A percentile compares a stretch with the other conserved stretches of the same genome.
Conservation (phyloP, 768 basidiomycete genomes). For the Phylloporus rhodoxanthus region DNA sequence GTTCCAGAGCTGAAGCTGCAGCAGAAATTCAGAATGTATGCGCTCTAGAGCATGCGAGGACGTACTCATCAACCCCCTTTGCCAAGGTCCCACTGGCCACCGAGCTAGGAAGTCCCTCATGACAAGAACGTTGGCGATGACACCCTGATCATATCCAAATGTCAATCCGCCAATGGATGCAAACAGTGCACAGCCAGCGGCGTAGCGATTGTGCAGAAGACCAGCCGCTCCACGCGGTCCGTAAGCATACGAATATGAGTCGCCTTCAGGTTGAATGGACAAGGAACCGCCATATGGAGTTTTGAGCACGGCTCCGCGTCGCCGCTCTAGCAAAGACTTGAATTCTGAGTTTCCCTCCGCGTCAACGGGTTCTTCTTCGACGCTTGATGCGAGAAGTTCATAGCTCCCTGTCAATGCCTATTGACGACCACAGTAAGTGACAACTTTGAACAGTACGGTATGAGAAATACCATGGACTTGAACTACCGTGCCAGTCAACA, state of each 20-base stretch:
- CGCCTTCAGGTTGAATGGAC: conserved; percentile 15
- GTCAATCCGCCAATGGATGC: conserved; percentile 73
- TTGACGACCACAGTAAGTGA: background rate
- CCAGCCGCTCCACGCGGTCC: conserved; percentile 67
- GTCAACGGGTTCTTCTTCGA: conserved; percentile 8
- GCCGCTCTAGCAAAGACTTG: conserved; percentile 15
- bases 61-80: conserved; percentile 76
- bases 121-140: conserved; percentile 80
- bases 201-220: conserved; percentile 58
- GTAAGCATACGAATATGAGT: conserved; percentile 60
- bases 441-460: background rate
- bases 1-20: conserved; percentile 69
- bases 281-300: conserved; percentile 27
- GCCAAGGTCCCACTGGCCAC: conserved; percentile 67
- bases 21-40: background rate
- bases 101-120: conserved; percentile 67
- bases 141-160: conserved; percentile 83
- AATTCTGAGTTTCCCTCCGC: conserved; percentile 10
- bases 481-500: background rate
- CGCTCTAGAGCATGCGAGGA: conserved; percentile 3
- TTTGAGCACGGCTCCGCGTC: conserved; percentile 15
- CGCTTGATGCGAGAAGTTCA: conserved; percentile 11
- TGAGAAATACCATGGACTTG: conserved; percentile 11
- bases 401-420: conserved; percentile 11
- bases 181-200: conserved; percentile 63